These are phyloP conservation scores for Lachancea sp. DNA, from an alignment of 805 yeast genomes.

Conservation along the genomic window DNA sequence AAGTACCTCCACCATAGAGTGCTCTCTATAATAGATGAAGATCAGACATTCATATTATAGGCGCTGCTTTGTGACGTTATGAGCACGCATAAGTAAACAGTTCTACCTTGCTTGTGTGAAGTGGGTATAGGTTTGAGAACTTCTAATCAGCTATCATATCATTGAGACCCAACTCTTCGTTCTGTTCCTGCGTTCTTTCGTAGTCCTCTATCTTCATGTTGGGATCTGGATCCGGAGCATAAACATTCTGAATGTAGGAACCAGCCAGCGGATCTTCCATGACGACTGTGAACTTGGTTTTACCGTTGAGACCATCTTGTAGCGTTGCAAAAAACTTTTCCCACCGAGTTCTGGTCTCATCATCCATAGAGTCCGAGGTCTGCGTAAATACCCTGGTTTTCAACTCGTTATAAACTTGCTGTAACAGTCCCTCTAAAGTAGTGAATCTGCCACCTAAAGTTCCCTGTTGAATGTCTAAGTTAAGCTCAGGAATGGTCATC, in stretches of 20 bases:
- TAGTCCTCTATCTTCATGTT: slow-evolving; percentile 87
- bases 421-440: slow-evolving; percentile 86
- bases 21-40: too few species aligned
- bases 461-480: slow-evolving; percentile 88
- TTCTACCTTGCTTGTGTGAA: background rate
- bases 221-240: slow-evolving; percentile 97
- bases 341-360: slow-evolving; percentile 76
- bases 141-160: slow-evolving; percentile 31
- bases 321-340: slow-evolving; percentile 63
- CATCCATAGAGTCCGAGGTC: slow-evolving; percentile 89
- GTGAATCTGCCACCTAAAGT: slow-evolving; percentile 98
- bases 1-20: too few species aligned
- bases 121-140: too few species aligned
- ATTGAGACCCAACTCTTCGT: slow-evolving; percentile 82
- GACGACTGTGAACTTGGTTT: slow-evolving; percentile 69
- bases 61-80: too few species aligned
- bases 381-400: slow-evolving; percentile 76
- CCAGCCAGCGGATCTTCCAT: slow-evolving; percentile 96
- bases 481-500: slow-evolving; percentile 76
- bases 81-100: background rate
- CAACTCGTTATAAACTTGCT: slow-evolving; percentile 85
- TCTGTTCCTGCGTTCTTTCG: slow-evolving; percentile 82
- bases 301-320: slow-evolving; percentile 75
- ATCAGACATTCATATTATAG: too few species aligned
- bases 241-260: slow-evolving; percentile 94